Conservation (phyloP, 495 filamentous ascomycete species). For the Tuber borchii region DNA sequence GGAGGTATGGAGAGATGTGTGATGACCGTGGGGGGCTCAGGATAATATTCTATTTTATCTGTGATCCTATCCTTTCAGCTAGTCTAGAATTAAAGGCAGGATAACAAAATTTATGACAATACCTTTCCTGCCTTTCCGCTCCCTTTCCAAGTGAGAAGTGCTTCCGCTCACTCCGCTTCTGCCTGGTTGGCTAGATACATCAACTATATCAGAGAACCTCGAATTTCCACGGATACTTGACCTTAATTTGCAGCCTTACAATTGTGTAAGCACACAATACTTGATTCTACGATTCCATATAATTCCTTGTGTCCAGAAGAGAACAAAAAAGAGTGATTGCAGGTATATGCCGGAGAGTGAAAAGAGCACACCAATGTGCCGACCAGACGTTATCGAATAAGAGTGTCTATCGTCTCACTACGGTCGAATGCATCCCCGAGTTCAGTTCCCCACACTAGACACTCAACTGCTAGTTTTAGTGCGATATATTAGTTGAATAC, state of each 20-base stretch:
- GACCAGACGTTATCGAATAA: not conserved
- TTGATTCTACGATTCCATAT: not conserved
- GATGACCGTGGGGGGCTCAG: not conserved
- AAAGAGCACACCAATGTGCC: not conserved
- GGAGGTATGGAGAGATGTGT: not conserved
- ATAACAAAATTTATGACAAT: not conserved
- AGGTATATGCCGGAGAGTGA: not conserved
- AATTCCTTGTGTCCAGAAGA: not conserved
- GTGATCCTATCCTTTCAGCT: not conserved
- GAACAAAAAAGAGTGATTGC: not conserved
- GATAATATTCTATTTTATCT: not conserved
- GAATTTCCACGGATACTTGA: not conserved
- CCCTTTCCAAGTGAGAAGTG: not conserved
- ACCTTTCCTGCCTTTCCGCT: not conserved
- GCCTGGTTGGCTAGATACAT: not conserved
- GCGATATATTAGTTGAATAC: not conserved
- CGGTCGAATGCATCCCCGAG: not conserved
- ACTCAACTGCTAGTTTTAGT: not conserved
- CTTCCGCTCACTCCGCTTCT: not conserved
- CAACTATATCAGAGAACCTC: not conserved
- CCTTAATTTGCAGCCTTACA: not conserved
- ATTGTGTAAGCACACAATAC: not conserved
- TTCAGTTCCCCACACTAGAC: not conserved
- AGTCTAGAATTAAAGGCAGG: not conserved
- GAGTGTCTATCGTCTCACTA: not conserved